Percentiles rank a stretch among this genome's conserved stretches.
Evolutionary conservation across 2,329 filamentous ascomycete species (phyloP).

Genomic region (Elsinoe perseae): DNA sequence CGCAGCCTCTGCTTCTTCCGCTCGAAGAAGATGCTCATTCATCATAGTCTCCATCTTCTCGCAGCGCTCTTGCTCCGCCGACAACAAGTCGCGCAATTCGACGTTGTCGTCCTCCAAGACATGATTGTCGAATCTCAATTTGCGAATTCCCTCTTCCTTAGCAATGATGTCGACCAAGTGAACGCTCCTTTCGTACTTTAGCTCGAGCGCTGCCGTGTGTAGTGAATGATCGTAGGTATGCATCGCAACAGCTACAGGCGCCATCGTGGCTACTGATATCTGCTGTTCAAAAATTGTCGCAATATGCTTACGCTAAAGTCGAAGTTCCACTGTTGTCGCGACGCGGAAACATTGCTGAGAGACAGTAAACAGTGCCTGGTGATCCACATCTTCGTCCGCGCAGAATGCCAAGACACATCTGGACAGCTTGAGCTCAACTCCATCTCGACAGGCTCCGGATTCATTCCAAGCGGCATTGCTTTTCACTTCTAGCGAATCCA

Average conservation of each 20-base stretch:
- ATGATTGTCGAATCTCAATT: conserved; percentile 59
- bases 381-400: not conserved
- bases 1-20: conserved; percentile 41
- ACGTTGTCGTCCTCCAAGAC: conserved; percentile 69
- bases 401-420: not conserved
- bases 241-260: conserved; percentile 19
- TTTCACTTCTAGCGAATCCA: not conserved
- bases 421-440: conserved; percentile 16
- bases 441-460: not conserved
- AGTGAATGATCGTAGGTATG: conserved; percentile 44
- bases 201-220: conserved; percentile 52
- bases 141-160: conserved; percentile 67
- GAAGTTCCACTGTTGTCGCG: not conserved
- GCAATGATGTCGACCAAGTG: conserved; percentile 60
- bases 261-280: not conserved
- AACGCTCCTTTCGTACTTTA: conserved; percentile 58
- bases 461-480: not conserved
- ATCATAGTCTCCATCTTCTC: conserved; percentile 46
- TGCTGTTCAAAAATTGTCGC: not conserved
- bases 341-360: not conserved
- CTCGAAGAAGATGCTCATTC: conserved; percentile 40
- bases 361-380: not conserved
- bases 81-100: conserved; percentile 56
- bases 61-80: conserved; percentile 53
- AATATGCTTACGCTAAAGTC: not conserved